Evolutionary conservation across 1,284 basidiomycete species (phyloP).

Genomic region (Boletus albobrunnescens): DNA sequence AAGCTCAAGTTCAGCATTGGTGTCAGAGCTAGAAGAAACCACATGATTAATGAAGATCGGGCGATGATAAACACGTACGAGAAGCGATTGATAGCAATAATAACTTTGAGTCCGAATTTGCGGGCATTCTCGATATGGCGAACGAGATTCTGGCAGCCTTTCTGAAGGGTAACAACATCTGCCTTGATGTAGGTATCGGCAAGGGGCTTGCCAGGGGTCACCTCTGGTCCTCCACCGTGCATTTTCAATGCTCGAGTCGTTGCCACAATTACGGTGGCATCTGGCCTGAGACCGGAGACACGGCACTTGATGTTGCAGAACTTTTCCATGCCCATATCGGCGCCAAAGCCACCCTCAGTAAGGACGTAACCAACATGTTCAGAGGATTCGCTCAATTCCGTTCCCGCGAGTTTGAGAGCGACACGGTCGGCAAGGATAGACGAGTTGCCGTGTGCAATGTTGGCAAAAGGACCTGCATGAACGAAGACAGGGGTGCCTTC

Average conservation of each 20-base stretch:
- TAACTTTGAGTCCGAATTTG: conserved; percentile 96
- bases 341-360: conserved; percentile 98
- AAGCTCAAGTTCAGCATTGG: conserved; percentile 85
- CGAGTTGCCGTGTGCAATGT: conserved; percentile 99
- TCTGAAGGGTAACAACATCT: conserved; percentile 85
- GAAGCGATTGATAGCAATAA: conserved; percentile 95
- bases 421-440: conserved; percentile 96
- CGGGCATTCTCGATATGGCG: conserved; percentile 94
- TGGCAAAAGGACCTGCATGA: conserved; percentile 97
- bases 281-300: conserved; percentile 86
- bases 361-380: conserved; percentile 91
- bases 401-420: conserved; percentile 94
- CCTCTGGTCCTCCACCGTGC: conserved; percentile 98
- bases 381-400: conserved; percentile 84
- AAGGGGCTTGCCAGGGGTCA: conserved; percentile 93
- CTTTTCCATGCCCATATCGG: conserved; percentile 99
- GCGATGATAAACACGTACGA: conserved; percentile 51
- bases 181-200: conserved; percentile 94
- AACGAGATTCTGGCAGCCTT: conserved; percentile 90
- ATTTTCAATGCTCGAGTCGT: conserved; percentile 98
- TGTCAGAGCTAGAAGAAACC: conserved; percentile 66
- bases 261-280: conserved; percentile 94
- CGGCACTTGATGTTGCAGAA: conserved; percentile 99
- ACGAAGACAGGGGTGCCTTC: conserved; percentile 99
- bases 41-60: conserved; percentile 3